Evolutionary conservation across 2,329 filamentous ascomycete genomes (phyloP).

Genomic region (Botrytis fabae): DNA sequence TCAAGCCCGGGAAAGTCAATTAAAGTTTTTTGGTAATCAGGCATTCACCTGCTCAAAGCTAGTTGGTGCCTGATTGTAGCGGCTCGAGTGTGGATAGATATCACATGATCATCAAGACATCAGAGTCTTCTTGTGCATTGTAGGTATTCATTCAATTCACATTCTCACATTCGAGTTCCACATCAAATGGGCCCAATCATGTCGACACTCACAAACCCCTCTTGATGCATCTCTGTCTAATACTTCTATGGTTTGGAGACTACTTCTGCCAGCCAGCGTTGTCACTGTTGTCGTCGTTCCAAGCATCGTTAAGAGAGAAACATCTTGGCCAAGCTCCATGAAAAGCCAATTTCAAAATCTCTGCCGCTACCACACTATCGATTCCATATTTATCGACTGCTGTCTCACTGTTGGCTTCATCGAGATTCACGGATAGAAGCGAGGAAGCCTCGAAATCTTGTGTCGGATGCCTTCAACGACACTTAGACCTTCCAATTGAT

Average conservation of each 20-base stretch:
- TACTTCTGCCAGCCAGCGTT: background rate
- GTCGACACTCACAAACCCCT: background rate
- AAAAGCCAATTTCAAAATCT: background rate
- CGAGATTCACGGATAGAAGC: background rate
- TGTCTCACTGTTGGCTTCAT: background rate
- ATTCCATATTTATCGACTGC: background rate
- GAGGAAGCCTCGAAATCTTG: background rate
- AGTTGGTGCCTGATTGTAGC: background rate
- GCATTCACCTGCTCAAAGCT: background rate
- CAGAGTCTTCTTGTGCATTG: background rate
- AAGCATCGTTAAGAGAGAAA: background rate
- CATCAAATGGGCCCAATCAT: background rate
- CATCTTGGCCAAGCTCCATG: background rate
- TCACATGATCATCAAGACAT: background rate
- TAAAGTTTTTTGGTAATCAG: conserved; percentile 9
- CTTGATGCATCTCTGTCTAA: background rate
- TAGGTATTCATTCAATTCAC: background rate
- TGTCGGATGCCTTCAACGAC: background rate
- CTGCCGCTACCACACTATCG: background rate
- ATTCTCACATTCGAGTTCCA: background rate
- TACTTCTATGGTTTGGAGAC: background rate
- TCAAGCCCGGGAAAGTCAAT: background rate
- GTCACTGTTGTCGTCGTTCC: background rate
- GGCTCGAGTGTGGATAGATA: background rate
- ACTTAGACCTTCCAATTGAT: background rate